Percentiles rank a stretch among this genome's conserved stretches.
phyloP scores from a whole-genome alignment of 2,329 filamentous ascomycete species.

The Colletotrichum sp. region DNA sequence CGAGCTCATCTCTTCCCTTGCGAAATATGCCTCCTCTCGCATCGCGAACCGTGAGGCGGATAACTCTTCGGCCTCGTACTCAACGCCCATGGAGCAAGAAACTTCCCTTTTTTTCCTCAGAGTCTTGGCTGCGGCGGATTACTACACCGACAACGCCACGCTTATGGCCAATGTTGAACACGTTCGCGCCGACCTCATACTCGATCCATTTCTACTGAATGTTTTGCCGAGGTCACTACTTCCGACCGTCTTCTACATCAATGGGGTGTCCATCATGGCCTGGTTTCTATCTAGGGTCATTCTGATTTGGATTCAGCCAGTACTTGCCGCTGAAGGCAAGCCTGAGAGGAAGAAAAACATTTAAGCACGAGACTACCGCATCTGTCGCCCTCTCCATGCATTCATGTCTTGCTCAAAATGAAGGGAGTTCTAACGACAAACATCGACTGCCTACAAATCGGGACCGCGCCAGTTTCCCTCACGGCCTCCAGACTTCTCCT shows the following conservation, averaged over 20 bases:
- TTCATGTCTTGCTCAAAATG: slow-evolving; percentile 5
- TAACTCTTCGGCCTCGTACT: not conserved
- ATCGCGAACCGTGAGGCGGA: slow-evolving; percentile 31
- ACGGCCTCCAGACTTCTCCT: not conserved
- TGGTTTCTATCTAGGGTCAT: slow-evolving; percentile 48
- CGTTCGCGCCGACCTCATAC: slow-evolving; percentile 80
- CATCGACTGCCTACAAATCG: slow-evolving; percentile 6
- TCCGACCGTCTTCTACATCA: slow-evolving; percentile 73
- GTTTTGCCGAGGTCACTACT: slow-evolving; percentile 78
- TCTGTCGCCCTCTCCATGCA: not conserved
- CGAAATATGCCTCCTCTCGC: slow-evolving; percentile 61
- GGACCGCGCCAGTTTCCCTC: not conserved
- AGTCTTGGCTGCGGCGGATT: slow-evolving; percentile 80
- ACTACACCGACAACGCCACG: slow-evolving; percentile 74
- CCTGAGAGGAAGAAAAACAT: slow-evolving; percentile 44
- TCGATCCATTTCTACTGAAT: slow-evolving; percentile 86
- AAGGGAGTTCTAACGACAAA: slow-evolving; percentile 8
- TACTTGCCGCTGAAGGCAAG: slow-evolving; percentile 28
- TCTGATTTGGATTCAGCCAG: slow-evolving; percentile 31
- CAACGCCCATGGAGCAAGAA: not conserved
- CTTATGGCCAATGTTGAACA: slow-evolving; percentile 78
- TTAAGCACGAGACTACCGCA: not conserved
- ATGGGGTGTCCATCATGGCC: slow-evolving; percentile 58
- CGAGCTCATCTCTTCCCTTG: slow-evolving; percentile 68
- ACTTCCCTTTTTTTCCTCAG: slow-evolving; percentile 73